These are phyloP conservation scores for Xylariales sp. DNA, from an alignment of 2,329 filamentous ascomycete species.

Conservation along the genomic window DNA sequence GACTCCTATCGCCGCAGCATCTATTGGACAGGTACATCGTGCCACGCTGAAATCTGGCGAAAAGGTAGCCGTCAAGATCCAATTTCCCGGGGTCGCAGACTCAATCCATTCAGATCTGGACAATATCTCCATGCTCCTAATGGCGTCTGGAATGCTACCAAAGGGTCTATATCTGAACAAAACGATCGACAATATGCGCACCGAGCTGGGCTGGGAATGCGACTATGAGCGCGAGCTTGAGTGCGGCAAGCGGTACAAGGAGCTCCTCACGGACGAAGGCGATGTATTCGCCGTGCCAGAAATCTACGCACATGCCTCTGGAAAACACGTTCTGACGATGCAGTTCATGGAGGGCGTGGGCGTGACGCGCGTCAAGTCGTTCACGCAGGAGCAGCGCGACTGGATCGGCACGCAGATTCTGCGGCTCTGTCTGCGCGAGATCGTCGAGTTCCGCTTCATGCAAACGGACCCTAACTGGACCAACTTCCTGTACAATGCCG, in stretches of 20 bases:
- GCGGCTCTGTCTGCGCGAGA: constrained; percentile 90
- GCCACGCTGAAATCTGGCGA: constrained; percentile 80
- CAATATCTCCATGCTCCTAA: constrained; percentile 90
- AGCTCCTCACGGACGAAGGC: constrained; percentile 79
- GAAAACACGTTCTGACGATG: constrained; percentile 90
- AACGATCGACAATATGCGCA: constrained; percentile 94
- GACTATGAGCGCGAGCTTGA: constrained; percentile 91
- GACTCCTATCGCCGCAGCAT: constrained; percentile 91
- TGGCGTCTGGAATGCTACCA: constrained; percentile 88
- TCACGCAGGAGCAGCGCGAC: constrained; percentile 87
- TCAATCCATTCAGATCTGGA: constrained; percentile 97
- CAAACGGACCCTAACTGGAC: constrained; percentile 99
- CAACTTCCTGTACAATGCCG: constrained; percentile 91
- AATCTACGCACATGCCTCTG: constrained; percentile 82
- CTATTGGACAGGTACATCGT: constrained; percentile 95
- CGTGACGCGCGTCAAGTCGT: constrained; percentile 79
- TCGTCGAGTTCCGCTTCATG: constrained; percentile 96
- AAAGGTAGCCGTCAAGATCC: constrained; percentile 92
- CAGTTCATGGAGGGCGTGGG: constrained; percentile 88
- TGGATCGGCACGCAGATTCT: constrained; percentile 97
- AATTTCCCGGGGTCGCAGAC: constrained; percentile 94
- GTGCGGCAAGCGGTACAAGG: constrained; percentile 79
- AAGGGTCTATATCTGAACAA: constrained; percentile 95
- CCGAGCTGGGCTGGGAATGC: constrained; percentile 95
- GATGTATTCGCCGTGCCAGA: constrained; percentile 83